phyloP scores from a whole-genome alignment of 148 eudicot species.

The Camellia lanceoleosa region DNA sequence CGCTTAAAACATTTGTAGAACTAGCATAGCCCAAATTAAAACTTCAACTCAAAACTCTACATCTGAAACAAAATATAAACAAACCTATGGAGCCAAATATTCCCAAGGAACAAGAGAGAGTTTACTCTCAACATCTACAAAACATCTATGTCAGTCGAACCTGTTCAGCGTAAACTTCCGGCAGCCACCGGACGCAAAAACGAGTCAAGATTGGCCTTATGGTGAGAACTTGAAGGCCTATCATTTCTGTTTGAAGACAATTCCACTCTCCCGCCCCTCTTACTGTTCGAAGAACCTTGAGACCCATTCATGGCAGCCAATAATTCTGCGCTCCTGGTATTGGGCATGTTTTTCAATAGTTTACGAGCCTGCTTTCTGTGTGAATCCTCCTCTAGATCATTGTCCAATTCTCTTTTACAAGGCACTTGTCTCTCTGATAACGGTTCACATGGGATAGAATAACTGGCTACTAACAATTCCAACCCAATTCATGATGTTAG shows the following conservation, averaged over 20 bases:
- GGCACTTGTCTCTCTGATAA: conserved; percentile 24
- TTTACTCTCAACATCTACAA: not conserved
- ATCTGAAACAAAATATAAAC: not conserved
- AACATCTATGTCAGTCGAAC: not conserved
- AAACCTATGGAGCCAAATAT: not conserved
- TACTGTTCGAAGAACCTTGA: conserved; percentile 17
- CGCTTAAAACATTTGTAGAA: not conserved
- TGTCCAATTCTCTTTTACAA: conserved; percentile 34
- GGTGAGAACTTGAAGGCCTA: not conserved
- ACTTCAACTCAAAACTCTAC: not conserved
- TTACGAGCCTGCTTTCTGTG: conserved; percentile 46
- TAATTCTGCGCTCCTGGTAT: conserved; percentile 29
- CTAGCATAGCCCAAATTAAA: not conserved
- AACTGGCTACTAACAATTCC: conserved; percentile 32
- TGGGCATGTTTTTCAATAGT: conserved; percentile 25
- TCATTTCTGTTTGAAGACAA: conserved; percentile 12
- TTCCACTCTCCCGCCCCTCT: conserved; percentile 20
- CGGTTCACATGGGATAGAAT: conserved; percentile 31
- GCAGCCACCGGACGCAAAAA: conserved; percentile 22
- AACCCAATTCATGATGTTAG: conserved; percentile 23
- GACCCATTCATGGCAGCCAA: conserved; percentile 30
- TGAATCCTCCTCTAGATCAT: conserved; percentile 31
- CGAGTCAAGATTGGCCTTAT: conserved; percentile 17
- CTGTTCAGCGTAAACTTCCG: conserved; percentile 15
- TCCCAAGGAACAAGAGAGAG: not conserved